Percentiles rank a stretch among this genome's conserved stretches.
Evolutionary conservation across 1,139 yeast genomes (phyloP).

Genomic region (Blastobotrys serpentis): DNA sequence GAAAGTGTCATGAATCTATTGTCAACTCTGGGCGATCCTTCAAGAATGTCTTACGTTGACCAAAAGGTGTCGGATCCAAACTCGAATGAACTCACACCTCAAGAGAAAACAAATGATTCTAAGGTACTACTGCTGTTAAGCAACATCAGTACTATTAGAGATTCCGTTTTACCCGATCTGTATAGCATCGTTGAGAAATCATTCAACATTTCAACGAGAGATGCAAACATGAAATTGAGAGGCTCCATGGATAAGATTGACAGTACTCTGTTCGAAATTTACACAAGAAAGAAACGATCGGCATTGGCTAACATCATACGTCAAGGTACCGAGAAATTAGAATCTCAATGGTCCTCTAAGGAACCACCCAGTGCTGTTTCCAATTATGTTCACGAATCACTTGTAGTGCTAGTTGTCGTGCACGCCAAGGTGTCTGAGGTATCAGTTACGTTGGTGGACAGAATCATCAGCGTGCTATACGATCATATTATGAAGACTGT

Average conservation of each 20-base stretch:
- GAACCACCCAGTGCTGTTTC: constrained; percentile 39
- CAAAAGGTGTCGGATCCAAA: constrained; percentile 9
- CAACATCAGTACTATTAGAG: constrained; percentile 51
- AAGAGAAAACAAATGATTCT: constrained; percentile 39
- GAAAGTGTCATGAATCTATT: constrained; percentile 27
- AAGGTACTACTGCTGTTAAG: constrained; percentile 47
- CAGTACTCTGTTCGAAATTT: constrained; percentile 50
- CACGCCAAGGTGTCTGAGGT: constrained; percentile 52
- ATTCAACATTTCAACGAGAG: constrained; percentile 46
- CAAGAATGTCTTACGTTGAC: constrained; percentile 17
- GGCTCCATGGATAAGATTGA: constrained; percentile 50
- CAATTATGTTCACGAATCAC: constrained; percentile 50
- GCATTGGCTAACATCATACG: constrained; percentile 49
- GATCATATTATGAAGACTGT: constrained; percentile 46
- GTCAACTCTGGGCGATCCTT: constrained; percentile 15
- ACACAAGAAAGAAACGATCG: constrained; percentile 50
- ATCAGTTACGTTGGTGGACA: constrained; percentile 46
- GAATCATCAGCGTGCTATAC: constrained; percentile 48
- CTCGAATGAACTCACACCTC: constrained; percentile 30
- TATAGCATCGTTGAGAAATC: constrained; percentile 48
- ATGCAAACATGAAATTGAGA: constrained; percentile 45
- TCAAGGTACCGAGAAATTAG: constrained; percentile 44
- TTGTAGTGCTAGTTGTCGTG: constrained; percentile 52
- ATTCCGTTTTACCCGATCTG: constrained; percentile 47
- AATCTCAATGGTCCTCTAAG: constrained; percentile 47